Evolutionary conservation across 768 basidiomycete genomes (phyloP).

Genomic region (Russula dissimulans): DNA sequence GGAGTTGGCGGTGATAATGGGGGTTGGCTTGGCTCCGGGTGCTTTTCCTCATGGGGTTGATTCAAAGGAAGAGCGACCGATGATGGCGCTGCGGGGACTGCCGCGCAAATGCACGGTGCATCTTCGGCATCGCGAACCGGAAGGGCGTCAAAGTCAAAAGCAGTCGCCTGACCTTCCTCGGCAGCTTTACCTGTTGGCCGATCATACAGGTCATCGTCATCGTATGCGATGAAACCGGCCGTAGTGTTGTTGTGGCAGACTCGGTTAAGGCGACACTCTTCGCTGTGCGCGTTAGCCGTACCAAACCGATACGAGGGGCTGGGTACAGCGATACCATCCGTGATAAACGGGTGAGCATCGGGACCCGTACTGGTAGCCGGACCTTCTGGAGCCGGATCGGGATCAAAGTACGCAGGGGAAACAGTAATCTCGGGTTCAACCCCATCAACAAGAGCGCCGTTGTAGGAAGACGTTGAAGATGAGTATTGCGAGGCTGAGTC

Average conservation of each 20-base stretch:
- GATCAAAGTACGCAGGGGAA: conserved; percentile 38
- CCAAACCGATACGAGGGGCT: conserved; percentile 11
- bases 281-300: conserved; percentile 11
- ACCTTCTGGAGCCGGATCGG: conserved; percentile 36
- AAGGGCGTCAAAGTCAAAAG: conserved; percentile 32
- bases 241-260: conserved; percentile 21
- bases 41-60: conserved; percentile 1
- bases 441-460: conserved; percentile 1
- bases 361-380: conserved; percentile 35
- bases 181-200: conserved; percentile 2
- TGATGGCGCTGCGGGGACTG: conserved; percentile 16
- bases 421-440: conserved; percentile 22
- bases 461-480: conserved; percentile 11
- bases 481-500: conserved; percentile 10
- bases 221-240: conserved; percentile 28
- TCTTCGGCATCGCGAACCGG: conserved; percentile 22
- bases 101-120: conserved; percentile 13
- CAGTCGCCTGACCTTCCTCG: conserved; percentile 17
- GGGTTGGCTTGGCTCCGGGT: neutral
- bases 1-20: neutral
- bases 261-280: conserved; percentile 20
- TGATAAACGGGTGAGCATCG: conserved; percentile 23
- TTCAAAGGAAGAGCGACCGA: conserved; percentile 19
- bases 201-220: conserved; percentile 21
- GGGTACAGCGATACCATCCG: conserved; percentile 12